Evolutionary conservation across 2,329 filamentous ascomycete species (phyloP), one percentile per base, ranked within the genome.

Genomic region (Delphinella strobiligena): DNA sequence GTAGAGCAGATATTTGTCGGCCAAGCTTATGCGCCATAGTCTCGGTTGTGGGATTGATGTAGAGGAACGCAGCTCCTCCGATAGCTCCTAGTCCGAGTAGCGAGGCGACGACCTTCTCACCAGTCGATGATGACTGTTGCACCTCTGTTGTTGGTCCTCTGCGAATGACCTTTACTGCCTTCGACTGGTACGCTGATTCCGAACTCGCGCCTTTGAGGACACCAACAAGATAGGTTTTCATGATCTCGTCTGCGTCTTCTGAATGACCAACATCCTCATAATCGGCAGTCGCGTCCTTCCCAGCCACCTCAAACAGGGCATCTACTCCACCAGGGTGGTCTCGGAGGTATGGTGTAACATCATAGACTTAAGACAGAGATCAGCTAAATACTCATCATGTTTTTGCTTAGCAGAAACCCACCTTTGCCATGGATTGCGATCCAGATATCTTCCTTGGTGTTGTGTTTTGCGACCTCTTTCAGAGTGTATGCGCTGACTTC

Each of bases 361-460:
- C 84, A 67, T 95, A 72, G 43, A 95, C 86, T 27, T n/a, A 17
- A 17, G n/a, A 9, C 16, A 33, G 31, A 14, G 14, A 17, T 5
- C 7, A 5, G 7, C n/a, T 5, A 33, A 17, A 7, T n/a, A 14
- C 14, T 33, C 16, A 33, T 33, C 31, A 14, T 33, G n/a, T 47
- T n/a, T n/a, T n/a, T n/a, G n/a, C n/a, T n/a, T n/a, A n/a, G n/a
- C n/a, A n/a, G n/a, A n/a, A n/a, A 27, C 22, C 12, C 22, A 27
- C 22, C 22, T 43, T 75, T 63, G 29, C 88, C 88, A 78, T 95
- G 95, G 56, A 96, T 88, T 2, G 86, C 86, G 41, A 96, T 91
- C 89, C 89, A 96, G n/a, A 95, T 70, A 59, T 93, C 84, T 14
- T 86, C 85, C 71, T 93, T 93, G 61, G 76, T 93, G 74, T 95